Evolutionary conservation across 306 rosid species (phyloP), one percentile per base, ranked within the genome.

Genomic region (Vigna unguiculata): DNA sequence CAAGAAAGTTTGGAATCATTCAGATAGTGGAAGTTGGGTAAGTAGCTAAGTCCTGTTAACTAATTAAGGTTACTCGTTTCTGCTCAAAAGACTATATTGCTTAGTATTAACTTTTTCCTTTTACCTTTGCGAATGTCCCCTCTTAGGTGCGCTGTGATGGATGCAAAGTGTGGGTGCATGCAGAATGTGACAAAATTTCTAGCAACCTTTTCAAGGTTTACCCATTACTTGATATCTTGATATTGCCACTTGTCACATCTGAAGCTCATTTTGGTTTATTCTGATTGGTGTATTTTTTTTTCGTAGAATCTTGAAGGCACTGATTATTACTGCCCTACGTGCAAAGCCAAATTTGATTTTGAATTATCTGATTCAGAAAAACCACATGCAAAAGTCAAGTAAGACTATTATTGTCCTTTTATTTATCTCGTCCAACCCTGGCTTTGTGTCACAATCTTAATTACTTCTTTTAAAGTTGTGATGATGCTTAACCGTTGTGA

Each of bases 21-120:
- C 96, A 1, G 99, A 96, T 54, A 93, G 97, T 87, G 98, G 98
- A 81, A 91, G 96, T 80, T 96, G 99, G 99, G 99, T 96, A 82
- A 89, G 99, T 80, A 81, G 75, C 78, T 76, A 53, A 63, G 40
- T 20, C 69, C 66, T 32, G 30, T 75, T 69, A 75, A 62, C 47
- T 41, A 69, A 65, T 74, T 59, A 41, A 72, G 57, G 45, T 58
- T 40, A 19, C 60, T 47, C 7, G 30, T 79, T 67, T 76, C 78
- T n/a, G 17, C 40, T 22, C 57, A 46, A 71, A 34, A 55, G 47
- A 53, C 71, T 63, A n/a, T 16, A 64, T 64, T 69, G 69, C 36
- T 5, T 68, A 36, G 47, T 74, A 21, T 69, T 64, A 65, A 74
- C 19, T 7, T 30, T 21, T 40, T 40, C 13, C 10, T 54, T 69